Evolutionary conservation across 2,329 filamentous ascomycete genomes (phyloP).

Genomic region (Arthrobotrys sinensis): DNA sequence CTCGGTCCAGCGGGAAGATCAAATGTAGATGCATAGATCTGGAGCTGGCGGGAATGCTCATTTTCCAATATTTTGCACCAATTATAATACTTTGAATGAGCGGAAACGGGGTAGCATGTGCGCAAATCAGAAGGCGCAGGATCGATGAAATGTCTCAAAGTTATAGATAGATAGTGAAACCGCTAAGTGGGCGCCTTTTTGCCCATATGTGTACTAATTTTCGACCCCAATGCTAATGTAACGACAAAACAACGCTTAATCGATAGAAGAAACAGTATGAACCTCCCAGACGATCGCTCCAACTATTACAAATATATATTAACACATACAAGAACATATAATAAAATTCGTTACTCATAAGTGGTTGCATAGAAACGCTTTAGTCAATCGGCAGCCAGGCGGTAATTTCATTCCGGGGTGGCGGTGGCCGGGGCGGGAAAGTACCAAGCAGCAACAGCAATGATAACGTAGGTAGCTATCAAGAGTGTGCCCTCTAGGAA

Average conservation of each 20-base stretch:
- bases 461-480: constrained; percentile 84
- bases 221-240: too few relatives aligned
- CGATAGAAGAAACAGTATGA: too few relatives aligned
- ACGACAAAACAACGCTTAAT: too few relatives aligned
- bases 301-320: too few relatives aligned
- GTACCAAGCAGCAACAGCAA: constrained; percentile 77
- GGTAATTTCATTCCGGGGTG: background rate
- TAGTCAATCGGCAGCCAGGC: background rate
- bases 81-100: background rate
- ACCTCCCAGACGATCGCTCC: too few relatives aligned
- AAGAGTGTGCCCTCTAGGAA: constrained; percentile 84
- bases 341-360: background rate
- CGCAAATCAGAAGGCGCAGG: too few relatives aligned
- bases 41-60: background rate
- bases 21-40: background rate
- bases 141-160: too few relatives aligned
- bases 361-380: background rate
- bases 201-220: too few relatives aligned
- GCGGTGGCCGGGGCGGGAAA: constrained; percentile 64
- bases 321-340: background rate
- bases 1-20: constrained; percentile 6
- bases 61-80: constrained; percentile 11
- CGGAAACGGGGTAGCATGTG: background rate
- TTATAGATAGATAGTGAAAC: too few relatives aligned
- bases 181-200: too few relatives aligned